Percentiles rank a stretch among this genome's conserved stretches.
phyloP scores from a whole-genome alignment of 139 green algal species.

The Haematococcus lacustris region DNA sequence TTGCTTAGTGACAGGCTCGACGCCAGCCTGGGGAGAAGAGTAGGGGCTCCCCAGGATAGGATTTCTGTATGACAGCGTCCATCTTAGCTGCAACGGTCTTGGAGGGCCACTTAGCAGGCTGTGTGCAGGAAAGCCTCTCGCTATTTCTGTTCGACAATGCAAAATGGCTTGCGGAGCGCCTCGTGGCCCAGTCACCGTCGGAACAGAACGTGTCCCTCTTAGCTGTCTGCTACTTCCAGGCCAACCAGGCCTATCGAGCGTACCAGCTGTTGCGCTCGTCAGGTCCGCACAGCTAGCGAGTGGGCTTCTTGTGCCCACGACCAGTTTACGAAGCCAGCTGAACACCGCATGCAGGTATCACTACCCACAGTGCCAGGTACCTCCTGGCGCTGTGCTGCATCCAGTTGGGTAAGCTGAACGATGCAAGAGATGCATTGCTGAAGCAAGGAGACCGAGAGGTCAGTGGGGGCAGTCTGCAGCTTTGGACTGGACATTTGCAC shows the following conservation, averaged over 20 bases:
- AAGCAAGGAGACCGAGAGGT: conserved; percentile 32
- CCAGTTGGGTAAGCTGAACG: conserved; percentile 64
- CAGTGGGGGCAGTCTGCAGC: not conserved
- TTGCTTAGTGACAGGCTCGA: not conserved
- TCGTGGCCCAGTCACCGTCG: conserved; percentile 56
- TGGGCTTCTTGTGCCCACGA: too few species aligned
- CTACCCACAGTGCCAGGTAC: conserved; percentile 58
- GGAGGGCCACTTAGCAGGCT: conserved; percentile 10
- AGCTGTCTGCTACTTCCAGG: conserved; percentile 73
- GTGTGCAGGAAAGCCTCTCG: conserved; percentile 52
- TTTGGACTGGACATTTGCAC: not conserved
- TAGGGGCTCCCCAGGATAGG: not conserved
- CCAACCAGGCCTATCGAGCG: conserved; percentile 63
- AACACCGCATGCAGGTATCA: conserved; percentile 38
- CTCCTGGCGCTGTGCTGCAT: conserved; percentile 76
- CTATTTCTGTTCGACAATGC: conserved; percentile 75
- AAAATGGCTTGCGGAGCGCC: conserved; percentile 73
- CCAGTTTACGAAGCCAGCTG: too few species aligned
- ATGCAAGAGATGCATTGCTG: conserved; percentile 71
- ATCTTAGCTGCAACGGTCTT: not conserved
- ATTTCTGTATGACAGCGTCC: not conserved
- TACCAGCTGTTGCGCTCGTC: conserved; percentile 55
- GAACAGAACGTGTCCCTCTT: conserved; percentile 66
- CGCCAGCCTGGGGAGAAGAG: not conserved
- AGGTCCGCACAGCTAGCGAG: too few species aligned